Conservation (phyloP, 2,329 filamentous ascomycete genomes). For the Cladosporium oxysporum region DNA sequence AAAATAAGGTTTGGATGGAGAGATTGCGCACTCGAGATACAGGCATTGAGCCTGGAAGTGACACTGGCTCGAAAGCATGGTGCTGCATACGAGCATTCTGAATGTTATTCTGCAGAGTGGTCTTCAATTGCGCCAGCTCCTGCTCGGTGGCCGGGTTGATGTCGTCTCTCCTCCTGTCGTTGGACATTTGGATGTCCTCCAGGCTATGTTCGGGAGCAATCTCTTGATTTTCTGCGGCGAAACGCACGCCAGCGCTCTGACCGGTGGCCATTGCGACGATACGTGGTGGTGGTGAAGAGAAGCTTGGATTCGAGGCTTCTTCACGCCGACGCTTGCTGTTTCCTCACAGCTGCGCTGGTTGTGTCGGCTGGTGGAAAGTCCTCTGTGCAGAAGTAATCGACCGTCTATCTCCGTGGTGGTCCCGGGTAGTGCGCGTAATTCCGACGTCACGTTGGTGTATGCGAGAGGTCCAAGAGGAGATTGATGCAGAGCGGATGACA, state of each 20-base stretch:
- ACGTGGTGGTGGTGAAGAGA: background rate
- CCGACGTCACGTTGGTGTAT: constrained; percentile 4
- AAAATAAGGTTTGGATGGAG: constrained; percentile 21
- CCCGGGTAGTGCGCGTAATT: constrained; percentile 7
- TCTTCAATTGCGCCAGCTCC: constrained; percentile 70
- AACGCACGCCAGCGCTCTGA: constrained; percentile 60
- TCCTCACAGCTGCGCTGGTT: background rate
- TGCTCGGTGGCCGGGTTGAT: constrained; percentile 43
- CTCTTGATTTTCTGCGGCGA: constrained; percentile 70
- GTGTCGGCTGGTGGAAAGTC: background rate
- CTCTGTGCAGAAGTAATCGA: background rate
- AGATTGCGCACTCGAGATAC: constrained; percentile 69
- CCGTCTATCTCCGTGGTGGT: constrained; percentile 5
- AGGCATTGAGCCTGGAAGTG: constrained; percentile 83
- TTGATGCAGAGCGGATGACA: background rate
- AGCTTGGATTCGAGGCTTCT: background rate
- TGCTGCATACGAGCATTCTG: constrained; percentile 83
- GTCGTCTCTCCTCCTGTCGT: constrained; percentile 32
- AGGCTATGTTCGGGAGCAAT: constrained; percentile 56
- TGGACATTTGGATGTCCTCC: constrained; percentile 30
- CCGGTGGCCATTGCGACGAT: constrained; percentile 21
- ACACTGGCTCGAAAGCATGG: constrained; percentile 88
- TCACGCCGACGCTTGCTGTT: background rate
- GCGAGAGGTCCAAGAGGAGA: background rate
- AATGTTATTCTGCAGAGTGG: constrained; percentile 71